Base-by-base conservation (phyloP, 192 early-diverging fungal genomes). In the Linnemannia exigua region DNA sequence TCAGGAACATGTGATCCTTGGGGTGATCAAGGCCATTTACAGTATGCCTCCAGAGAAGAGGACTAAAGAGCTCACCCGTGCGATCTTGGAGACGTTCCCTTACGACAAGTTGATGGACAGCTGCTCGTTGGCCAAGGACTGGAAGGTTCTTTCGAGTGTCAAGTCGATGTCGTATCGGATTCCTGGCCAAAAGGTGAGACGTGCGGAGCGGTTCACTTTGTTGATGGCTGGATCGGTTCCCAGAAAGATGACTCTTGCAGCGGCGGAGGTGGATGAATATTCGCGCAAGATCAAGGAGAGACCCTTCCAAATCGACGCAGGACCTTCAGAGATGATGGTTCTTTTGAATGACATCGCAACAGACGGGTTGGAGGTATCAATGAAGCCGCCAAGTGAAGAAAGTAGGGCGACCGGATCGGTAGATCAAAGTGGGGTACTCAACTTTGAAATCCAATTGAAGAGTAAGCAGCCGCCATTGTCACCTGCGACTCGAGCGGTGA, bases 1-100 rank as follows among this genome's bases (percentile, higher is more conserved):
- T 0, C 75, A 38, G 9, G 70, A 80, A 41, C 78, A 86, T 44
- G 58, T 75, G 1, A 76, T 86, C 16, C 58, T 80, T 25, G 44
- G 78, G 1, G n/a, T 86, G n/a, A 70, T 86, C 35, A 86, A 80
- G 79, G 74, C 84, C 11, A 51, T 86, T 14, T 86, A 77, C 51
- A 52, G 72, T 6, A 51, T 79, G 12, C 77, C 84, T 71, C 74
- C 41, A 20, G 46, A 67, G 5, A 52, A 71, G 12, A 74, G 67
- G 20, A 75, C 78, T 7, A 28, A 67, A 17, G 69, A 75, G 38
- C 36, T 79, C 16, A 80, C 71, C 20, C 51, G 78, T 1, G 36
- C 52, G 15, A 70, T 80, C 17, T 47, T 86, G 6, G 67, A 74
- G 38, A 37, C 41, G 20, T 86, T 77, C 35, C 48, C 54, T 0